Evolutionary conservation across 345 rosid genomes (phyloP).

Genomic region (Rhizophora apiculata): DNA sequence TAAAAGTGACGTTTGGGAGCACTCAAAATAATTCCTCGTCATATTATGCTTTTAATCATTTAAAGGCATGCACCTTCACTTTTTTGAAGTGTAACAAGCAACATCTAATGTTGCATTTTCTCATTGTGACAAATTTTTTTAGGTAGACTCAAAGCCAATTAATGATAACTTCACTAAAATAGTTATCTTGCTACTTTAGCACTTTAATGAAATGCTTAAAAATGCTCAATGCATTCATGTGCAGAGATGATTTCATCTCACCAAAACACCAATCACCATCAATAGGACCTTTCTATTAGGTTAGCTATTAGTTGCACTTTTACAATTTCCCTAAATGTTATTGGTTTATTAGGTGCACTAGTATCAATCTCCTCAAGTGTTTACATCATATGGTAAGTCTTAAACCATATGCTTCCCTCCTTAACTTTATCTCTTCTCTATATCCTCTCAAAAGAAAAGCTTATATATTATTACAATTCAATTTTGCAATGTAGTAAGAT

Average conservation of each 20-base stretch:
- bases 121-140: constrained; percentile 47
- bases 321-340: constrained; percentile 51
- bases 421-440: background rate
- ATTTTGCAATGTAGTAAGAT: constrained; percentile 72
- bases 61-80: constrained; percentile 2
- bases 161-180: too few relatives aligned
- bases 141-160: too few relatives aligned
- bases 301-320: constrained; percentile 62
- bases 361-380: constrained; percentile 61
- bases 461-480: constrained; percentile 9
- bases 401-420: background rate
- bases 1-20: background rate
- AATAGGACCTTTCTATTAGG: constrained; percentile 62
- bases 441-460: background rate
- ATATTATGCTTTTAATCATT: constrained; percentile 9
- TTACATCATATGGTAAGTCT: constrained; percentile 56
- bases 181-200: too few relatives aligned
- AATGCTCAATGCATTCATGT: background rate
- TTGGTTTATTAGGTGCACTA: constrained; percentile 73
- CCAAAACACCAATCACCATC: constrained; percentile 34
- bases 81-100: constrained; percentile 57
- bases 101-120: constrained; percentile 59
- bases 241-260: constrained; percentile 47
- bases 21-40: background rate
- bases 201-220: background rate